These are phyloP conservation scores for Ceratocystis smalleyi DNA, from an alignment of 2,329 filamentous ascomycete genomes.

Conservation along the genomic window DNA sequence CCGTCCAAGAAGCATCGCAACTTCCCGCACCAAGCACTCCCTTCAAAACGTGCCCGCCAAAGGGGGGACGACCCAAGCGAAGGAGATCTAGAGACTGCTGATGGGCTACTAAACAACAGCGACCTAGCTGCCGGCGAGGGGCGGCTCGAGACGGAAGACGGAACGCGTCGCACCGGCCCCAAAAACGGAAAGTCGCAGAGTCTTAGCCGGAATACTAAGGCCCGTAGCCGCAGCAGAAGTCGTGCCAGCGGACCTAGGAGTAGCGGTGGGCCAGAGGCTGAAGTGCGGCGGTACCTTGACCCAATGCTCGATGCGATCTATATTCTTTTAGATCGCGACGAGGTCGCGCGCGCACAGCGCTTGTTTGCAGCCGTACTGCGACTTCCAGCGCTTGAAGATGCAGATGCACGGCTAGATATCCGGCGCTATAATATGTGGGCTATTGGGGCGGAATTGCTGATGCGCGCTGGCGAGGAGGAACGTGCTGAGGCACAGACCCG, in stretches of 20 bases:
- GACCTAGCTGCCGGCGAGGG: background rate
- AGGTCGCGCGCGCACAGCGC: slow-evolving; percentile 10
- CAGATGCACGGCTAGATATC: slow-evolving; percentile 38
- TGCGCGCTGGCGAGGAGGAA: slow-evolving; percentile 31
- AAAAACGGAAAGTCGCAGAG: background rate
- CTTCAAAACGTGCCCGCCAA: background rate
- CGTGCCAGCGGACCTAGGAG: background rate
- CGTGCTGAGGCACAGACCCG: background rate
- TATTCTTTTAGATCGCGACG: slow-evolving; percentile 7
- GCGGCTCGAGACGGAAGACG: background rate
- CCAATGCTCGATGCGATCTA: slow-evolving; percentile 14
- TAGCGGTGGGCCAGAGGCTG: slow-evolving; percentile 7
- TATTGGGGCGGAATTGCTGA: slow-evolving; percentile 68
- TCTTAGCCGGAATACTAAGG: background rate
- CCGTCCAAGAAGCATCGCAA: slow-evolving; percentile 26
- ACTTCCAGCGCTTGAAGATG: slow-evolving; percentile 6
- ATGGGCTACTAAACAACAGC: background rate
- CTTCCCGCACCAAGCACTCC: slow-evolving; percentile 32
- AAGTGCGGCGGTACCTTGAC: slow-evolving; percentile 10
- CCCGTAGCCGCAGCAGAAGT: slow-evolving; percentile 2
- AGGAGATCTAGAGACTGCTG: background rate
- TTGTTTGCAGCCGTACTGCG: slow-evolving; percentile 12
- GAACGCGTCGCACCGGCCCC: background rate
- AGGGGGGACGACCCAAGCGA: background rate
- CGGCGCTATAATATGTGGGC: slow-evolving; percentile 60